Evolutionary conservation across 2,329 filamentous ascomycete genomes (phyloP), one percentile per base, ranked within the genome.

Genomic region (Gyromitra esculenta): DNA sequence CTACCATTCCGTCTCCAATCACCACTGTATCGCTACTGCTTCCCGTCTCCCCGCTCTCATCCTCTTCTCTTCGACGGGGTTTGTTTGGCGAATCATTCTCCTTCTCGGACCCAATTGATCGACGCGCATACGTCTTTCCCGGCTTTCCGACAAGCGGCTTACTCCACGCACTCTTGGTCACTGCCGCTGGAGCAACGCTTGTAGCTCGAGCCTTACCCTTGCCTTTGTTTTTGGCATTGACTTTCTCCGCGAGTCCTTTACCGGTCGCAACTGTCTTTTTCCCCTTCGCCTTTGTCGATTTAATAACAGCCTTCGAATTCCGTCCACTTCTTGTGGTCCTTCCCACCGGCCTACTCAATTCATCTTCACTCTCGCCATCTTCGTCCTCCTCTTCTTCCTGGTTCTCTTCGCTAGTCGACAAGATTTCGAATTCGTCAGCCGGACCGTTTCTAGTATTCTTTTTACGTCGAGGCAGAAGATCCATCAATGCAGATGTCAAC

Each of bases 1-100:
- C 81, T 5, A 86, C 84, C 62, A 86, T 81, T 5, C 84, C 82
- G 63, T 82, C 82, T 73, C 84, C 81, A 5, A 69, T 13, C 81
- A 84, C 76, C 2, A 62, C 41, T 6, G 76, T 69, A 41, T 77
- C 75, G 31, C 68, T 77, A 13, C 63, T 73, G 45, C 41, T 62
- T 11, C 41, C 60, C 4, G 21, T 50, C 60, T 59, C 67, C 21
- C n/a, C 62, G 9, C 41, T 35, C 18, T 41, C 63, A 11, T 59
- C 8, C 13, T 31, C 50, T 48, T 31, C 21, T 67, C 57, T 35
- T 41, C 63, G 15, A 11, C 18, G 11, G n/a, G 63, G 48, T 31
- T 15, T 50, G 18, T 60, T 70, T 5, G 76, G 74, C 9, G 48
- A 65, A 11, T 66, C 64, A 21, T 77, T 76, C 60, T 77, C 76